Conservation (phyloP, 371 early-diverging fungal genomes). For the Haplosporangium sp. region DNA sequence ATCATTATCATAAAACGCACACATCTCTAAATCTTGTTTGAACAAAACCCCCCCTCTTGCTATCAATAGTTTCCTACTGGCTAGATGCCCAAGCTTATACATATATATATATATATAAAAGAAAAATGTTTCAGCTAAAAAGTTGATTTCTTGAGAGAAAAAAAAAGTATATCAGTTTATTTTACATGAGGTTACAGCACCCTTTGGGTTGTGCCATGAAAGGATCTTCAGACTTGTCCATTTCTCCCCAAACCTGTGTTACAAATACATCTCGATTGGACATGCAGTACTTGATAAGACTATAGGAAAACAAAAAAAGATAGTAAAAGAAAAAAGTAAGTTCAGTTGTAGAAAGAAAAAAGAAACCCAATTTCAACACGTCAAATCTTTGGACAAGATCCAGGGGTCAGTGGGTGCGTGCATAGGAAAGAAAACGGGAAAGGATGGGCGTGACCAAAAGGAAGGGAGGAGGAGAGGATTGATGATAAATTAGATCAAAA, state of each 20-base stretch:
- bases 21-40: too few species aligned
- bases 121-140: too few species aligned
- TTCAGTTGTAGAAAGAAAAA: not conserved
- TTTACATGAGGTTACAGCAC: constrained; percentile 46
- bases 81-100: too few species aligned
- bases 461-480: too few species aligned
- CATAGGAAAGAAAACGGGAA: not conserved
- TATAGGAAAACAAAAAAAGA: constrained; percentile 21
- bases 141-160: too few species aligned
- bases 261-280: constrained; percentile 74
- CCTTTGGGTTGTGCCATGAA: constrained; percentile 63
- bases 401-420: constrained; percentile 6
- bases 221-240: constrained; percentile 81
- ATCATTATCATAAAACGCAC: too few species aligned
- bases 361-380: too few species aligned
- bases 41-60: too few species aligned
- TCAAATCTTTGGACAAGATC: not conserved
- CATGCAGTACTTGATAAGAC: constrained; percentile 68
- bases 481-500: not conserved
- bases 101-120: too few species aligned
- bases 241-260: constrained; percentile 88
- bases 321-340: not conserved
- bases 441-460: not conserved
- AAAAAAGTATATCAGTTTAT: too few species aligned
- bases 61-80: too few species aligned